Evolutionary conservation across 2,329 filamentous ascomycete species (phyloP), one percentile per base, ranked within the genome.

Genomic region (Pyrenophora teres): DNA sequence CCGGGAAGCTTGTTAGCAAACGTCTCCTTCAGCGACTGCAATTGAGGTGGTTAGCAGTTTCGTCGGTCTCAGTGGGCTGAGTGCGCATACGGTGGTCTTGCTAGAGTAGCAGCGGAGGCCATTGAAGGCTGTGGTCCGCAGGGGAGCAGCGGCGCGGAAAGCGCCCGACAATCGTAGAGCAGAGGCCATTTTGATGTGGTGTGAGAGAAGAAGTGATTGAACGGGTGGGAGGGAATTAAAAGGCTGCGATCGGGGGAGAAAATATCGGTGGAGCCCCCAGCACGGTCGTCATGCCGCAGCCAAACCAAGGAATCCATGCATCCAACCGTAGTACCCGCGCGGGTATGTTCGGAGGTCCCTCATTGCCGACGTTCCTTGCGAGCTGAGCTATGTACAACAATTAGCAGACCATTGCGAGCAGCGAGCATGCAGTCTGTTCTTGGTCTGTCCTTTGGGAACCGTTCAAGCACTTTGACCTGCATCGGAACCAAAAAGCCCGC

Each of bases 1-100:
- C 87, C 91, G 69, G 94, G 94, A 60, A 99, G 84, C 74, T 93
- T 88, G 78, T 94, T 92, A 76, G 93, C 93, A 78, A 99, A 97
- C 75, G 92, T 93, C 78, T 99, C 94, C 84, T 99, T 99, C 76
- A 99, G 81, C 68, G 92, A 92, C 94, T 99, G 69, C 52, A 68
- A 49, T 62, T 62, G 44, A 40, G 23, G 43, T 16, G n/a, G 54
- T 69, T 47, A 71, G 75, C 60, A 65, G 62, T 50, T 53, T 55
- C 42, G 40, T 36, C 46, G 15, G 52, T 25, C 35, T 55, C 13
- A 9, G 41, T 32, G 54, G 42, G 45, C 40, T 32, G 36, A 40
- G 52, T 43, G 52, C 39, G 49, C 81, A 71, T 81, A 95, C 92
- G 84, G 92, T 87, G 68, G 88, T 85, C 85, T 97, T 97, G 67